Base-by-base conservation (phyloP, 352 stramenopile genomes). In the Pythium dissimile region DNA sequence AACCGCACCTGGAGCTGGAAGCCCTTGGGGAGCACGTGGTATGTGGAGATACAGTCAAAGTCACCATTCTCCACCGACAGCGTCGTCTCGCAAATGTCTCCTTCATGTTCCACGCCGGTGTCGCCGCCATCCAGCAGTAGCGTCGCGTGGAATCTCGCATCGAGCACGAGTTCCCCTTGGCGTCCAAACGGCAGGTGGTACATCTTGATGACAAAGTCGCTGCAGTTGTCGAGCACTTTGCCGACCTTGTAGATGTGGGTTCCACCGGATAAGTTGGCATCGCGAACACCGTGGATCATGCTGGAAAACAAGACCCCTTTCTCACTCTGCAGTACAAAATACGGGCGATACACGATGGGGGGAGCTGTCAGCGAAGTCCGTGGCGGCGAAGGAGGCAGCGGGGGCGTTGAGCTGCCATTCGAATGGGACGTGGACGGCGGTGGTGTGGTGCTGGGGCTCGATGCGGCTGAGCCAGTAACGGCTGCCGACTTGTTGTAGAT, bases 261-360 rank as follows among this genome's bases (percentile, higher is more conserved):
- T 7, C 81, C 80, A 16, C 55, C 64, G 10, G 74, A 72, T 12
- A 92, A 39, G 56, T 84, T 67, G 12, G 82, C 75, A 58, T 91
- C 74, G 34, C 78, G 77, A 2, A 95, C 78, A 18, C 83, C 86
- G 28, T 92, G 80, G 31, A 95, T 69, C 71, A 95, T 83, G 54
- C 86, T 95, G 28, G 86, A 95, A 55, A 92, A 95, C 15, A 93
- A 56, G 18, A 95, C 80, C 1, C 86, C 86, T 27, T 92, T 91
- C 37, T 93, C 86, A 43, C 84, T 92, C 55, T 93, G 84, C 54
- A 94, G 73, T 12, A 92, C 86, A 54, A 95, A 94, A 51, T 95
- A 94, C 1, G 86, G 86, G 5, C 86, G 79, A 48, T 81, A 92
- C 11, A 64, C 49, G 28, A 69, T 56, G 13, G 61, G 35, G 52